Evolutionary conservation across 257 asterid genomes (phyloP).

Genomic region (Nicotiana tomentosiformis): DNA sequence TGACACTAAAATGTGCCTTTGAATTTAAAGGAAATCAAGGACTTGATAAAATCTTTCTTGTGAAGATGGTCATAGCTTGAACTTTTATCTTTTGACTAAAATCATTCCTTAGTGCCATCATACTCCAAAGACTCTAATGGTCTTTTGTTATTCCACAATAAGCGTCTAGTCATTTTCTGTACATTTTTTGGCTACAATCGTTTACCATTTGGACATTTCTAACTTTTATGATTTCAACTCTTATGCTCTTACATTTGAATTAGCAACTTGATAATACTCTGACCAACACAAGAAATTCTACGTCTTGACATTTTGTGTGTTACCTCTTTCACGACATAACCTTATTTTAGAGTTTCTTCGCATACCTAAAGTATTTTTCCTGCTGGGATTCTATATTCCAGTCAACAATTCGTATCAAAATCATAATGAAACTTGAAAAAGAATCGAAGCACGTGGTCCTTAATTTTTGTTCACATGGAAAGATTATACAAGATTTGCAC

Average conservation of each 20-base stretch:
- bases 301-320: constrained; percentile 17
- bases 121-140: not conserved
- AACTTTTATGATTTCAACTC: not conserved
- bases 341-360: not conserved
- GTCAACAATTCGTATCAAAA: not conserved
- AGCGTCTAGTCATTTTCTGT: not conserved
- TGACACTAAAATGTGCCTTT: not conserved
- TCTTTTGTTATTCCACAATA: not conserved
- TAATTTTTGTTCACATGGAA: constrained; percentile 22
- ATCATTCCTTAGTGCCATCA: not conserved
- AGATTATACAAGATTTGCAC: constrained; percentile 11
- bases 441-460: constrained; percentile 20
- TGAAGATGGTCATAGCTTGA: not conserved
- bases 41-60: not conserved
- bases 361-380: not conserved
- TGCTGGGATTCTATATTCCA: not conserved
- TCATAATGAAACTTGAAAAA: not conserved
- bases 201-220: not conserved
- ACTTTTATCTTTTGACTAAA: not conserved
- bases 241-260: not conserved
- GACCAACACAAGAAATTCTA: not conserved
- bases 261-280: not conserved
- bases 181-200: not conserved
- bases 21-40: not conserved
- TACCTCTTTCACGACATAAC: not conserved